These are phyloP conservation scores for Chytridium lagenaria DNA, from an alignment of 371 early-diverging fungal species.

Conservation along the genomic window DNA sequence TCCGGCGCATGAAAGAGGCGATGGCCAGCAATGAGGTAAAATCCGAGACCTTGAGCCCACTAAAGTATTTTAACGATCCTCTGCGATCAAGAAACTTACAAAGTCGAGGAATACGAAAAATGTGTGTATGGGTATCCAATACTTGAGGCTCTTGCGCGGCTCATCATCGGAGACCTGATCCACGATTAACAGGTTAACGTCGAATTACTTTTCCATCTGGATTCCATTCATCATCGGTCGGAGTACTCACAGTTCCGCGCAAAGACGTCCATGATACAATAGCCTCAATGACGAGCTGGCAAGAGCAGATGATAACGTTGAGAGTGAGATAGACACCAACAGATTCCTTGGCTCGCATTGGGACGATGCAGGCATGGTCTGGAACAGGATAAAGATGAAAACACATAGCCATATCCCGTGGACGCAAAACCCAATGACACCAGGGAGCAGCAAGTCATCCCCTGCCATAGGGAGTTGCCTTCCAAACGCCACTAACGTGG, in stretches of 20 bases:
- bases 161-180: slow-evolving; percentile 16
- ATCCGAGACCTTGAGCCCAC: slow-evolving; percentile 35
- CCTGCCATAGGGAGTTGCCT: slow-evolving; percentile 32
- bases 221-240: no score
- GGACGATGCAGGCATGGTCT: slow-evolving; percentile 21
- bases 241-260: slow-evolving; percentile 42
- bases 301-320: slow-evolving; percentile 14
- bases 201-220: no score
- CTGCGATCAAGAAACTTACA: no score
- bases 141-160: slow-evolving; percentile 5
- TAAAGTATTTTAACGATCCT: no score
- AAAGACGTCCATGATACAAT: slow-evolving; percentile 34
- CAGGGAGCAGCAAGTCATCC: slow-evolving; percentile 50
- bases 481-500: slow-evolving; percentile 32
- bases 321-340: slow-evolving; percentile 33
- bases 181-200: no score
- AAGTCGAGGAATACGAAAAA: not conserved
- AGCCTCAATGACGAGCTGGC: slow-evolving; percentile 26
- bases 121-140: slow-evolving; percentile 12
- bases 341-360: slow-evolving; percentile 11
- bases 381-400: slow-evolving; percentile 25
- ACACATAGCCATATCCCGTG: slow-evolving; percentile 24
- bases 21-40: slow-evolving; percentile 28
- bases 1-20: slow-evolving; percentile 27
- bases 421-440: slow-evolving; percentile 31